phyloP scores from a whole-genome alignment of 108 stramenopile species.

The Cyclotella choctawhatcheeana region DNA sequence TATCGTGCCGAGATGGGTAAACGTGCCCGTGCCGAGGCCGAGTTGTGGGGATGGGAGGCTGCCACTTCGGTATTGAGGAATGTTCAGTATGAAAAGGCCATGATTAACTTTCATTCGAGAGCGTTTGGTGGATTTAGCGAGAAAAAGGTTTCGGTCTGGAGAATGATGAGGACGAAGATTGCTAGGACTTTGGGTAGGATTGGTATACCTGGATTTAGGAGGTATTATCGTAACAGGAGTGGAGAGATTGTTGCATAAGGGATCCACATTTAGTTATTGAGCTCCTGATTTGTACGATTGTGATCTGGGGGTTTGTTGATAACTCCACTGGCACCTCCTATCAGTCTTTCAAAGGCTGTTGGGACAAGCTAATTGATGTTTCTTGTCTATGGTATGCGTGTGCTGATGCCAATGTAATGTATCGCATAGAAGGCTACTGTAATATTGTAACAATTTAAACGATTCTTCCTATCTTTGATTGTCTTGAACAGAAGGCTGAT shows the following conservation, averaged over 20 bases:
- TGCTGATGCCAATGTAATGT: too few species aligned
- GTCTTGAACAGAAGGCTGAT: too few species aligned
- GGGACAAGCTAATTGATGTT: too few species aligned
- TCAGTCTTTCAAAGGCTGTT: too few species aligned
- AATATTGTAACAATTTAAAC: too few species aligned
- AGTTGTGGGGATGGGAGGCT: conserved; percentile 91
- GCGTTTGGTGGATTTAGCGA: conserved; percentile 82
- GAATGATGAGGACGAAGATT: conserved; percentile 57
- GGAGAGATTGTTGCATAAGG: conserved; percentile 5
- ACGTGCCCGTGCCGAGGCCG: conserved; percentile 79
- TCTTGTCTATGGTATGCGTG: too few species aligned
- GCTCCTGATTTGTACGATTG: too few species aligned
- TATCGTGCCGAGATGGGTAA: conserved; percentile 71
- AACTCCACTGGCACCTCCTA: too few species aligned
- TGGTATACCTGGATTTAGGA: conserved; percentile 45
- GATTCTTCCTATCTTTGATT: too few species aligned
- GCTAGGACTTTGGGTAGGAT: conserved; percentile 38
- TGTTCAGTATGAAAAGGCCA: conserved; percentile 86
- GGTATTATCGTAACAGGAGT: conserved; percentile 9
- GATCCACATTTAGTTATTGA: too few species aligned
- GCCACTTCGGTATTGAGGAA: conserved; percentile 86
- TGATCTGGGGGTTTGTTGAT: too few species aligned
- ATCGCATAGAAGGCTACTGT: too few species aligned
- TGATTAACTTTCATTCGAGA: conserved; percentile 83
- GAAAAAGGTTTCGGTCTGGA: conserved; percentile 55